Evolutionary conservation across 768 basidiomycete species (phyloP).

Genomic region (Amanita muscaria): DNA sequence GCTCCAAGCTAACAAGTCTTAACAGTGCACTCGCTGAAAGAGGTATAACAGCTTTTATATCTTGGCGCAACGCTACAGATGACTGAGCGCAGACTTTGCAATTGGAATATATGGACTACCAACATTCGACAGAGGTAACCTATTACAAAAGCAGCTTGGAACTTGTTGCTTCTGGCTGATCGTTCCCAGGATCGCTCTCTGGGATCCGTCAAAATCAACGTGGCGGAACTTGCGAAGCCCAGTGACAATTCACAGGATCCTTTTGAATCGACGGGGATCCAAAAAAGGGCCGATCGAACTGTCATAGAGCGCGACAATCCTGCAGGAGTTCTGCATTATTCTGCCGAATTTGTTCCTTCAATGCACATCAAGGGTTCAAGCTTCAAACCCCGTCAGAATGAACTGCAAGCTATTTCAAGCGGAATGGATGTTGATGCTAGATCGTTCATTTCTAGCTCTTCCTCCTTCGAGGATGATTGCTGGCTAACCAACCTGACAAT

Average conservation of each 20-base stretch:
- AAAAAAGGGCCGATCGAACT: conserved; percentile 51
- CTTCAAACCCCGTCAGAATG: conserved; percentile 56
- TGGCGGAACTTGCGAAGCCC: conserved; percentile 54
- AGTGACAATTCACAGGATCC: conserved; percentile 49
- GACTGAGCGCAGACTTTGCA: conserved; percentile 28
- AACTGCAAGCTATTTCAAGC: conserved; percentile 33
- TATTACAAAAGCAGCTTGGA: not conserved
- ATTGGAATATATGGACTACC: conserved; percentile 96
- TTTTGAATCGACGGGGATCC: conserved; percentile 64
- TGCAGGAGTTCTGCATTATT: conserved; percentile 78
- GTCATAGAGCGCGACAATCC: conserved; percentile 51
- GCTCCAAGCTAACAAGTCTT: not conserved
- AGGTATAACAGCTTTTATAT: conserved; percentile 25
- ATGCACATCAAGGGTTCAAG: conserved; percentile 63
- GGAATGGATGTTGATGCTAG: conserved; percentile 25
- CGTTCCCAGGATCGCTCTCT: conserved; percentile 71
- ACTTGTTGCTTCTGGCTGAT: not conserved
- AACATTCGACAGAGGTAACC: conserved; percentile 70
- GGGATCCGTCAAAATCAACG: conserved; percentile 72
- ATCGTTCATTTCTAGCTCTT: conserved; percentile 19
- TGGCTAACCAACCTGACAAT: conserved; percentile 31
- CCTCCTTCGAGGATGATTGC: conserved; percentile 27
- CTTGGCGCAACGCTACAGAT: conserved; percentile 7
- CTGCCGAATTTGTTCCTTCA: conserved; percentile 81
- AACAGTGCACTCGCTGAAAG: conserved; percentile 66